Evolutionary conservation across 768 basidiomycete genomes (phyloP).

Genomic region (Trametes sanguinea): DNA sequence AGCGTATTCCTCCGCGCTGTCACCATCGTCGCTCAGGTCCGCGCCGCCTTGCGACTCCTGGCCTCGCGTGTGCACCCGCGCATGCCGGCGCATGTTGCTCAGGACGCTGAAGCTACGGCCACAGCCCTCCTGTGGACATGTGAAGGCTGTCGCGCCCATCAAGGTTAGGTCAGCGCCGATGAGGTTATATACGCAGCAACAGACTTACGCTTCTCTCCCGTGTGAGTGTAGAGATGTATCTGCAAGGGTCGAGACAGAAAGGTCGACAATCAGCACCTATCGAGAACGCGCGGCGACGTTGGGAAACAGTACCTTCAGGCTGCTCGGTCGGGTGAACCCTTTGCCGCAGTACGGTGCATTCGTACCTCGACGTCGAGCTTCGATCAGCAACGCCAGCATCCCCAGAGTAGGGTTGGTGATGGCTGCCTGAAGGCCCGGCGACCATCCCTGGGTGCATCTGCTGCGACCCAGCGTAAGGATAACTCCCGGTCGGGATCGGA

Average conservation of each 20-base stretch:
- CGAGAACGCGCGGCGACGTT: not conserved
- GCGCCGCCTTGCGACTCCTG: slow-evolving; percentile 23
- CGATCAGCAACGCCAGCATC: slow-evolving; percentile 27
- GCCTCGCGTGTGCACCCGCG: slow-evolving; percentile 61
- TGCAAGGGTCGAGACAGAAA: slow-evolving; percentile 31
- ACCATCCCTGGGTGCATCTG: slow-evolving; percentile 44
- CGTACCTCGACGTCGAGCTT: slow-evolving; percentile 56
- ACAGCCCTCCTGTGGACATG: slow-evolving; percentile 73
- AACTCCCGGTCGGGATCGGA: slow-evolving; percentile 28
- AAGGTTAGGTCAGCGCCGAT: slow-evolving; percentile 13
- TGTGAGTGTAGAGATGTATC: slow-evolving; percentile 86
- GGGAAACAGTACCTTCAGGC: slow-evolving; percentile 60
- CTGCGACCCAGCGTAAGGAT: slow-evolving; percentile 39
- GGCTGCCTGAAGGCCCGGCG: slow-evolving; percentile 11
- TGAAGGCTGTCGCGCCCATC: slow-evolving; percentile 55
- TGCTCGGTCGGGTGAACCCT: slow-evolving; percentile 80
- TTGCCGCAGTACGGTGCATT: slow-evolving; percentile 78
- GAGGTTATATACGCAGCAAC: not conserved
- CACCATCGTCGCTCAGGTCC: slow-evolving; percentile 45
- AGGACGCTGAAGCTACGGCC: slow-evolving; percentile 83
- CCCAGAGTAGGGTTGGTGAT: slow-evolving; percentile 16
- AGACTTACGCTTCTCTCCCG: slow-evolving; percentile 78
- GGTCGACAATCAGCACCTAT: not conserved
- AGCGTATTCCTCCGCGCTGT: slow-evolving; percentile 37
- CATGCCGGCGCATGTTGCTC: slow-evolving; percentile 87